phyloP scores from a whole-genome alignment of 768 basidiomycete species.

The Leccinellum rugosiceps region DNA sequence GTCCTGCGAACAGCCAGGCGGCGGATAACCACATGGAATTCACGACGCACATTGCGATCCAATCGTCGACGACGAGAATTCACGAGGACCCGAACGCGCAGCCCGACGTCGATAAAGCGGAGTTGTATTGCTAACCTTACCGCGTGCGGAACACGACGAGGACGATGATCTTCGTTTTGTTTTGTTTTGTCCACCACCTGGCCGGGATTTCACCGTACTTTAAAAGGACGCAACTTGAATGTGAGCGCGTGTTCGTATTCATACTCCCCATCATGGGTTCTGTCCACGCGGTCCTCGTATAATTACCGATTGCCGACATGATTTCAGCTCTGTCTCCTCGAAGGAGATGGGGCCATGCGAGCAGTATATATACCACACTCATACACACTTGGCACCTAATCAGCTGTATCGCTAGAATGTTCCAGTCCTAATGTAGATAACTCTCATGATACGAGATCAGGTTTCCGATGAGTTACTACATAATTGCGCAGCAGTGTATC shows the following conservation, averaged over 20 bases:
- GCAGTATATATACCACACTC: neutral
- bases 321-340: neutral
- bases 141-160: neutral
- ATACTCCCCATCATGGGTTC: neutral
- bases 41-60: constrained; percentile 12
- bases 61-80: neutral
- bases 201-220: neutral
- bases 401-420: neutral
- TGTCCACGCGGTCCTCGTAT: neutral
- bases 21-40: neutral
- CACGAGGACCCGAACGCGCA: neutral
- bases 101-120: neutral
- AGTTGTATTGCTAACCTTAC: neutral
- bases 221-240: neutral
- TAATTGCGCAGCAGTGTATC: neutral
- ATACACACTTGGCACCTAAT: neutral
- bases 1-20: neutral
- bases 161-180: neutral
- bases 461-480: neutral
- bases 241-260: neutral
- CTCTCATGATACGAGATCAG: neutral
- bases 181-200: neutral
- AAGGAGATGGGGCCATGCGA: neutral
- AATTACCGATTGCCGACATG: neutral
- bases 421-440: neutral